A percentile compares a stretch with the other conserved stretches of the same genome.
These are phyloP conservation scores for Pseudocercospora musae DNA, from an alignment of 2,329 filamentous ascomycete genomes.

Conservation along the genomic window DNA sequence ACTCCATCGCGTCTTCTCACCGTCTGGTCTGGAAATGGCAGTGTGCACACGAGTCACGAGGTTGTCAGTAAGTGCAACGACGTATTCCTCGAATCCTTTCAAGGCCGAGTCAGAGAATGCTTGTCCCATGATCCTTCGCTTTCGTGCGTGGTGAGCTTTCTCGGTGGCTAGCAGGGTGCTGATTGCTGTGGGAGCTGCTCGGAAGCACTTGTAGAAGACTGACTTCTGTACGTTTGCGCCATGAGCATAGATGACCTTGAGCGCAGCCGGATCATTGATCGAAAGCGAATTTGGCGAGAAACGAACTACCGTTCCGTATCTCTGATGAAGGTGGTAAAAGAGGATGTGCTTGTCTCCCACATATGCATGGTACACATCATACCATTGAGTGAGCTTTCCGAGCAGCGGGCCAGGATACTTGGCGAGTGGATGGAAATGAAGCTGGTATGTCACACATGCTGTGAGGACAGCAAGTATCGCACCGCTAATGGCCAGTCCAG, in stretches of 20 bases:
- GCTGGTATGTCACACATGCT: slow-evolving; percentile 23
- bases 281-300: slow-evolving; percentile 28
- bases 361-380: slow-evolving; percentile 30
- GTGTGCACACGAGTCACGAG: slow-evolving; percentile 16
- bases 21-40: slow-evolving; percentile 6
- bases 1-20: slow-evolving; percentile 22
- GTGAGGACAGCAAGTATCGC: slow-evolving; percentile 10
- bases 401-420: slow-evolving; percentile 35
- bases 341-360: slow-evolving; percentile 29
- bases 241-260: slow-evolving; percentile 50
- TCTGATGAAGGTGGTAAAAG: slow-evolving; percentile 25
- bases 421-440: slow-evolving; percentile 40
- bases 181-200: slow-evolving; percentile 40
- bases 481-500: slow-evolving; percentile 5
- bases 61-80: slow-evolving; percentile 24
- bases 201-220: slow-evolving; percentile 48
- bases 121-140: slow-evolving; percentile 45
- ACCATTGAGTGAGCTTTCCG: slow-evolving; percentile 23
- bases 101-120: slow-evolving; percentile 41
- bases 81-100: slow-evolving; percentile 26
- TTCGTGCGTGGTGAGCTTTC: slow-evolving; percentile 44
- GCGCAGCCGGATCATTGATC: slow-evolving; percentile 32
- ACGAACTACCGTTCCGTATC: slow-evolving; percentile 27
- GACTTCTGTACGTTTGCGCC: slow-evolving; percentile 49
- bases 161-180: slow-evolving; percentile 46